Evolutionary conservation across 148 eudicot genomes (phyloP), one percentile per base, ranked within the genome.

Genomic region (Chenopodium suecicum): DNA sequence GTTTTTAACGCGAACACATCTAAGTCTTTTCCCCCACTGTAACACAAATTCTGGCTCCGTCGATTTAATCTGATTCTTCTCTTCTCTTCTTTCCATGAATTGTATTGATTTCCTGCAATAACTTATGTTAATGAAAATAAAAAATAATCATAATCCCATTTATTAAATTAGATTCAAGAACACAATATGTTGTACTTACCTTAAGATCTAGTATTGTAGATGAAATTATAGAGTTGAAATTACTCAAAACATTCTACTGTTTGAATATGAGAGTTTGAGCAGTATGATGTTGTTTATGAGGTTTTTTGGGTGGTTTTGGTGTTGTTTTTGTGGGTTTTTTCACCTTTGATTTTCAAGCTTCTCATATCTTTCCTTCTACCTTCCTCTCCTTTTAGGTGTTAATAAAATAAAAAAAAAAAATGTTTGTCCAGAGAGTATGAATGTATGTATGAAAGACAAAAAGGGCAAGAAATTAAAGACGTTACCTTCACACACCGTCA

Each of bases 11-110:
- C 88, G 74, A 34, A 83, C 82, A 34, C 86, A 78, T 84, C 82
- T 17, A 8, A 83, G 80, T 71, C 88, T 81, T 20, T 86, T 86
- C 2, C 88, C 88, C 88, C 88, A 84, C 73, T 84, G 88, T 13
- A 86, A n/a, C 17, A 86, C 81, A 78, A 83, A 80, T 74, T 83
- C 86, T 17, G 82, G 84, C 73, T 83, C 88, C 0, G 56, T 9
- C n/a, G 84, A 31, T 56, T 73, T 80, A 14, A 27, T 50, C 14
- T 75, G 73, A 70, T 75, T 67, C 32, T 75, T 75, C 3, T 75
- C 81, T 70, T 75, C 81, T 70, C 76, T 80, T 62, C 70, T 72
- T 25, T 82, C 80, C 84, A 82, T 82, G 20, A 4, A 25, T 25
- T 9, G 9, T 20, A 8, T 58, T 19, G 4, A 17, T 41, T 3